A percentile compares a stretch with the other conserved stretches of the same genome.
Evolutionary conservation across 2,329 filamentous ascomycete species (phyloP).

Genomic region (Penicillium nordicum): DNA sequence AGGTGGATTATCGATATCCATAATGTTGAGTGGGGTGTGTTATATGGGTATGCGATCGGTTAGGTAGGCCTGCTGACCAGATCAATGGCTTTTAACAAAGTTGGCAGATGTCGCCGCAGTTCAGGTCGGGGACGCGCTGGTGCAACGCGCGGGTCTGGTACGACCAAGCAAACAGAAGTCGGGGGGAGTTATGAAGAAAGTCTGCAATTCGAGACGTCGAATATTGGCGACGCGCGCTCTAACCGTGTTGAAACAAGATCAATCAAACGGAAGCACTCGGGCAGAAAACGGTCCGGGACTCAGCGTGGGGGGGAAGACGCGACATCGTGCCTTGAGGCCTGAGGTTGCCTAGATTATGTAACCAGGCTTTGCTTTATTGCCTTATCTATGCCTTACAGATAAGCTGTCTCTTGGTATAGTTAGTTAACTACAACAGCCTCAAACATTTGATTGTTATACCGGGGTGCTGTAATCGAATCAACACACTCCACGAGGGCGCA

Average conservation of each 20-base stretch:
- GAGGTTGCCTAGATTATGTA: background rate
- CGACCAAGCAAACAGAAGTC: constrained; percentile 12
- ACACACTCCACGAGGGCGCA: no score
- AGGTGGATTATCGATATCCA: constrained; percentile 21
- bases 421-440: background rate
- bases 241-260: background rate
- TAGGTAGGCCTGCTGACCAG: background rate
- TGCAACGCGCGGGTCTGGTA: constrained; percentile 22
- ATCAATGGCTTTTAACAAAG: background rate
- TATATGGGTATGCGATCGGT: constrained; percentile 2
- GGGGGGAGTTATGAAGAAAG: background rate
- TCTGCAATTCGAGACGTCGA: background rate
- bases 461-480: no score
- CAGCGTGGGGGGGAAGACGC: constrained; percentile 9
- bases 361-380: background rate
- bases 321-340: constrained; percentile 9
- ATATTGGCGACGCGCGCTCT: background rate
- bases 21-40: constrained; percentile 1
- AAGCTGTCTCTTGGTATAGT: no score
- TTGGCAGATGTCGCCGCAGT: constrained; percentile 5
- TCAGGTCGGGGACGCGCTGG: constrained; percentile 22
- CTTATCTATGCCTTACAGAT: no score
- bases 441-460: background rate
- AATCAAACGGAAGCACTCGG: constrained; percentile 1
- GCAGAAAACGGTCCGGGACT: constrained; percentile 1